A percentile compares a stretch with the other conserved stretches of the same genome.
phyloP scores from a whole-genome alignment of 192 early-diverging fungal genomes.

The Coemansia sp. region DNA sequence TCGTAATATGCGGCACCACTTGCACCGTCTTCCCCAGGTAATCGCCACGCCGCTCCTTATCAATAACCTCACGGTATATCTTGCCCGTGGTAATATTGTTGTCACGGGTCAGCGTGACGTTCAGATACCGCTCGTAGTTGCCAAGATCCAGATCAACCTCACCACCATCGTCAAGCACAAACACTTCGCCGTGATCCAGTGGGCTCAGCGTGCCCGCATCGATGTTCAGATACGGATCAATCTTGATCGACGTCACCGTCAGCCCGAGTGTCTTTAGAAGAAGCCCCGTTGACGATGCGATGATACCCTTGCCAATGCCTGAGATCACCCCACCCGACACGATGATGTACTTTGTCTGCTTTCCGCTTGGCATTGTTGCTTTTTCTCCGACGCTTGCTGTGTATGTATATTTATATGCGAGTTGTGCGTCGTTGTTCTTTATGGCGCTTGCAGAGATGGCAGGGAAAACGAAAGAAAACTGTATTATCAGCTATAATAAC shows the following conservation, averaged over 20 bases:
- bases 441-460: neutral
- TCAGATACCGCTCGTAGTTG: slow-evolving; percentile 98
- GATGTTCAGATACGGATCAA: slow-evolving; percentile 99
- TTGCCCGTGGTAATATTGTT: slow-evolving; percentile 99
- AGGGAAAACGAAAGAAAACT: too few relatives aligned
- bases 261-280: slow-evolving; percentile 91
- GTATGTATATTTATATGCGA: neutral
- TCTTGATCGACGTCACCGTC: slow-evolving; percentile 96
- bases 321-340: slow-evolving; percentile 99
- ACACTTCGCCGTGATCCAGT: slow-evolving; percentile 98
- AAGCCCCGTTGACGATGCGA: slow-evolving; percentile 96
- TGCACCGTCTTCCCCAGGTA: slow-evolving; percentile 99
- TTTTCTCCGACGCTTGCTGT: slow-evolving; percentile 2
- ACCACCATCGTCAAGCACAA: slow-evolving; percentile 97
- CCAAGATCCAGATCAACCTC: slow-evolving; percentile 99
- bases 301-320: slow-evolving; percentile 98
- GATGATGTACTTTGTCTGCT: slow-evolving; percentile 89
- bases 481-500: too few relatives aligned
- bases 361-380: slow-evolving; percentile 25
- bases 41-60: slow-evolving; percentile 91
- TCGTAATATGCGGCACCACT: slow-evolving; percentile 97
- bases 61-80: slow-evolving; percentile 95
- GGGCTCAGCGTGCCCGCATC: slow-evolving; percentile 97
- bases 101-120: slow-evolving; percentile 87
- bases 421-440: neutral